Conservation (phyloP, 75 land plant genomes). For the Pseudotsuga menziesii region DNA sequence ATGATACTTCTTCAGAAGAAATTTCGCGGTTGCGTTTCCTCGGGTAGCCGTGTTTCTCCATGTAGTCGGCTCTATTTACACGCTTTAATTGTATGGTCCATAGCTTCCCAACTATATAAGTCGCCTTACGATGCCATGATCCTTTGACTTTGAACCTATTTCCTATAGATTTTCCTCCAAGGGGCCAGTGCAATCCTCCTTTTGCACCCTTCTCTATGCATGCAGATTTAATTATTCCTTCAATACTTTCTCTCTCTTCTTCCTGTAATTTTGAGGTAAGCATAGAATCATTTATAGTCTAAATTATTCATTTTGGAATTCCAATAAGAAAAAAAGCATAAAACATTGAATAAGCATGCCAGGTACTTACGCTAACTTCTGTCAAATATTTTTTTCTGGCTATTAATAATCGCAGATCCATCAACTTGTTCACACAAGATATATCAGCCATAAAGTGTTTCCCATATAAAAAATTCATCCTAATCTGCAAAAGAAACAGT, state of each 20-base stretch:
- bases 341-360: not conserved
- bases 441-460: conserved; percentile 41
- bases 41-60: too few species aligned
- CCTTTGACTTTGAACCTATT: not conserved
- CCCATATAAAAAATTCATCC: conserved; percentile 15
- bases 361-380: conserved; percentile 20
- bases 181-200: conserved; percentile 55
- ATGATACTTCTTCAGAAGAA: conserved; percentile 26
- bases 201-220: conserved; percentile 27
- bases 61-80: too few species aligned
- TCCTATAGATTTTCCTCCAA: conserved; percentile 25
- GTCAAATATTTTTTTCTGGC: conserved; percentile 17
- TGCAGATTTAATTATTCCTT: conserved; percentile 32
- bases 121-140: too few species aligned
- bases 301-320: not conserved
- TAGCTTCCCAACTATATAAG: too few species aligned
- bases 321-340: not conserved
- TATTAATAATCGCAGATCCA: conserved; percentile 38
- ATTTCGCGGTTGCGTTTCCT: conserved; percentile 32
- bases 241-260: conserved; percentile 22
- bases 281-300: not conserved
- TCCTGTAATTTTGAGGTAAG: conserved; percentile 17
- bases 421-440: conserved; percentile 33
- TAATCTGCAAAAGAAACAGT: conserved; percentile 21
- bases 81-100: too few species aligned